phyloP scores from a whole-genome alignment of 139 green algal genomes.

The Chlorella ohadii region DNA sequence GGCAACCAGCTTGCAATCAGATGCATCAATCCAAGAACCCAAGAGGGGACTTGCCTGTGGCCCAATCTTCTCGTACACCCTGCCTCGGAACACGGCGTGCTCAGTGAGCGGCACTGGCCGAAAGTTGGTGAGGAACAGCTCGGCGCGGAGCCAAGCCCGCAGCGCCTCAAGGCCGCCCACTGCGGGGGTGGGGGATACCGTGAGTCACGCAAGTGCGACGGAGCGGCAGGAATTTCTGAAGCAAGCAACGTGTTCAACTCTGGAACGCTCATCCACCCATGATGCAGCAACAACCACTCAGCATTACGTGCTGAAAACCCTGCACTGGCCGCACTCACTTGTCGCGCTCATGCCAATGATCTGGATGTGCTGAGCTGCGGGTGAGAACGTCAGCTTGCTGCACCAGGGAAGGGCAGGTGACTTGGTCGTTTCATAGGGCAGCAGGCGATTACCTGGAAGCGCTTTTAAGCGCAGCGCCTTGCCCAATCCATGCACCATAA shows the following conservation, averaged over 20 bases:
- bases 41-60: not conserved
- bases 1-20: too few relatives aligned
- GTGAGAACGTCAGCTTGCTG: slow-evolving; percentile 64
- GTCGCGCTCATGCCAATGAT: slow-evolving; percentile 79
- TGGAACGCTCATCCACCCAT: too few relatives aligned
- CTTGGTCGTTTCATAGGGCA: too few relatives aligned
- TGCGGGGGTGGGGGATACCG: not conserved
- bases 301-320: too few relatives aligned
- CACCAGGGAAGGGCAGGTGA: too few relatives aligned
- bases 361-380: slow-evolving; percentile 43
- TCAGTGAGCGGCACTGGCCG: slow-evolving; percentile 65
- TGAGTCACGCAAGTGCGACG: too few relatives aligned
- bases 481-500: too few relatives aligned
- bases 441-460: too few relatives aligned
- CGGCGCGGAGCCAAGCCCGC: slow-evolving; percentile 62
- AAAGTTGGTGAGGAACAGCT: slow-evolving; percentile 66
- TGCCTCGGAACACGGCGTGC: slow-evolving; percentile 65
- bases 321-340: slow-evolving; percentile 15
- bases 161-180: slow-evolving; percentile 49
- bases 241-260: too few relatives aligned
- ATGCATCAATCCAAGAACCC: not conserved
- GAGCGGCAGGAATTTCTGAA: too few relatives aligned
- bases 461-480: too few relatives aligned
- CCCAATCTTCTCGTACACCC: slow-evolving; percentile 22
- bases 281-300: too few relatives aligned